phyloP scores from a whole-genome alignment of 495 filamentous ascomycete species.

The Apiosordaria backusii region DNA sequence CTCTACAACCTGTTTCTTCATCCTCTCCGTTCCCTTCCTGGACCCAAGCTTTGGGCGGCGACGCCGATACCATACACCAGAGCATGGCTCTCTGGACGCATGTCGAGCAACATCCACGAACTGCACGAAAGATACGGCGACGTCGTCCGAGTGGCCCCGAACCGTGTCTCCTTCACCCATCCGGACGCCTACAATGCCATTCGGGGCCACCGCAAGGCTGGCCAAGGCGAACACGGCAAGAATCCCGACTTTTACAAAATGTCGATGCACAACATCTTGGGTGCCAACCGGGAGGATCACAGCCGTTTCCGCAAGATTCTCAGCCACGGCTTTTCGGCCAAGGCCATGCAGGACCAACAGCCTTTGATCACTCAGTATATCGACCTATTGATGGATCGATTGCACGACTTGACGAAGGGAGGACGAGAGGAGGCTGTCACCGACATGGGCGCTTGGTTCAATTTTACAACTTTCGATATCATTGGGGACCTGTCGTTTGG shows the following conservation, averaged over 20 bases:
- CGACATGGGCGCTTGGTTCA: conserved; percentile 49
- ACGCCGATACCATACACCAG: conserved; percentile 36
- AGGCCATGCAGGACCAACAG: conserved; percentile 42
- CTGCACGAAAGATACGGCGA: conserved; percentile 52
- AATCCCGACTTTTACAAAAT: conserved; percentile 32
- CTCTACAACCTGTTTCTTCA: conserved; percentile 53
- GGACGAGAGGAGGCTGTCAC: conserved; percentile 11
- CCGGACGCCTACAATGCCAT: conserved; percentile 56
- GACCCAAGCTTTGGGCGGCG: conserved; percentile 43
- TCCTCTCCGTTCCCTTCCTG: conserved; percentile 49
- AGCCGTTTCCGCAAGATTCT: conserved; percentile 41
- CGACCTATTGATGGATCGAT: conserved; percentile 41
- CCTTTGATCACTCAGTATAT: conserved; percentile 37
- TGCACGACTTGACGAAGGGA: conserved; percentile 21
- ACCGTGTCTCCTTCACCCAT: conserved; percentile 54
- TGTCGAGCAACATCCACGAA: conserved; percentile 14
- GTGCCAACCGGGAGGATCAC: conserved; percentile 37
- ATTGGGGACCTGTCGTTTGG: conserved; percentile 59
- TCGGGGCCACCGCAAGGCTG: conserved; percentile 43
- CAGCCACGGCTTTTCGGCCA: conserved; percentile 50
- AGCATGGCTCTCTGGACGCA: conserved; percentile 20
- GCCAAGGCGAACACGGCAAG: conserved; percentile 34
- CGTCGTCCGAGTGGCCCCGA: conserved; percentile 54
- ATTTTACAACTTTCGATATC: conserved; percentile 57
- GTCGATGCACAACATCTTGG: conserved; percentile 26